Percentiles rank a stretch among this genome's conserved stretches.
Conservation (phyloP, 2,329 filamentous ascomycete species). For the Colletotrichum cereale region DNA sequence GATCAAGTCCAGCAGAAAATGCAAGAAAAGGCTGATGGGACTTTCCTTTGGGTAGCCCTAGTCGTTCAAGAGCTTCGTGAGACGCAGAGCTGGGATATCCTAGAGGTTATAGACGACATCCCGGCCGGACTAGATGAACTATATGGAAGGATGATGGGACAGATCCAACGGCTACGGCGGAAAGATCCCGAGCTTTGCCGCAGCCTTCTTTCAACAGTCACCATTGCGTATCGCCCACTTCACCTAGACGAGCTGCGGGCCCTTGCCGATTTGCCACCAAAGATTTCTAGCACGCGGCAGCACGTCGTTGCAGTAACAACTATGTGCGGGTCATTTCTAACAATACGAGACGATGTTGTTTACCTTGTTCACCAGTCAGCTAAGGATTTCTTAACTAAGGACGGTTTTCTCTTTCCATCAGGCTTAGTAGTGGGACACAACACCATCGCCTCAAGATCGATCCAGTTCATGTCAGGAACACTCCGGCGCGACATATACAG, state of each 20-base stretch:
- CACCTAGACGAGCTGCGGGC: constrained; percentile 49
- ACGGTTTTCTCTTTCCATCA: too few relatives aligned
- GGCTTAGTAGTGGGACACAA: too few relatives aligned
- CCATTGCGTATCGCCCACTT: constrained; percentile 50
- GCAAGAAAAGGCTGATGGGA: constrained; percentile 50
- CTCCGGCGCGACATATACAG: too few relatives aligned
- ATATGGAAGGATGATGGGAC: constrained; percentile 54
- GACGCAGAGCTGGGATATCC: too few relatives aligned
- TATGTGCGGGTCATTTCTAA: not conserved
- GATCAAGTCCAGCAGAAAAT: constrained; percentile 41
- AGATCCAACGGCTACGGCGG: constrained; percentile 18
- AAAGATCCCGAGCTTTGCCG: too few relatives aligned
- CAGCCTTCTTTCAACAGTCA: constrained; percentile 20
- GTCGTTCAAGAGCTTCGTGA: constrained; percentile 39
- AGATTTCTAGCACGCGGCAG: not conserved
- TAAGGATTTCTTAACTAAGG: not conserved
- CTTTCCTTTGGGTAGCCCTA: constrained; percentile 55
- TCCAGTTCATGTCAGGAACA: too few relatives aligned
- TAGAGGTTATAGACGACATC: constrained; percentile 32
- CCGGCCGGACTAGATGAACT: constrained; percentile 52
- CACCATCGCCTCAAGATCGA: too few relatives aligned
- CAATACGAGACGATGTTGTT: not conserved
- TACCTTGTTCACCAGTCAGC: not conserved
- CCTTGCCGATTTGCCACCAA: constrained; percentile 40
- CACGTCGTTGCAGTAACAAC: not conserved